Conservation (phyloP, 305 asterid genomes). For the Fraxinus nigra region DNA sequence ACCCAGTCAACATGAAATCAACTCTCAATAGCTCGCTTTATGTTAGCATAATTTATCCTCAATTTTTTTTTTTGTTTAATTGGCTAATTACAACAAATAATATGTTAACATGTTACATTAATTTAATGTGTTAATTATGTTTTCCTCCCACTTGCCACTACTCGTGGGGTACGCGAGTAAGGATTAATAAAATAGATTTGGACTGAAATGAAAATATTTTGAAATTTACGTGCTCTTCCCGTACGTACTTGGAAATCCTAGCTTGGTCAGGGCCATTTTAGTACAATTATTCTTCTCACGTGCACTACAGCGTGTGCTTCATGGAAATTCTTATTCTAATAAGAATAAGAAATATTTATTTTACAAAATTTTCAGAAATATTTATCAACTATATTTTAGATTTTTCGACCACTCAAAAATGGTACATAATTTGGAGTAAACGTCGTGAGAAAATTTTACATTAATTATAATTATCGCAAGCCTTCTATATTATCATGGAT, state of each 20-base stretch:
- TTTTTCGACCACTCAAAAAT: neutral
- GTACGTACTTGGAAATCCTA: neutral
- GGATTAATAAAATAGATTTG: neutral
- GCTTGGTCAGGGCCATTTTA: neutral
- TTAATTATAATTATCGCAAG: neutral
- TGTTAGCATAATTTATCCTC: neutral
- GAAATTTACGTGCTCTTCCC: neutral
- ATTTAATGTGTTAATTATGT: neutral
- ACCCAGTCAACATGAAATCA: no score
- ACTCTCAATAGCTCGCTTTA: neutral
- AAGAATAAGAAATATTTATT: no score
- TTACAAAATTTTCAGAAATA: neutral
- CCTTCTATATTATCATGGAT: neutral
- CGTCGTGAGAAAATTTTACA: neutral
- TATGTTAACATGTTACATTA: neutral
- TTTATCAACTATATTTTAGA: neutral
- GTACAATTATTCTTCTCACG: slow-evolving; percentile 19
- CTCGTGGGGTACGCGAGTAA: neutral
- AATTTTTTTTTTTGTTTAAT: neutral
- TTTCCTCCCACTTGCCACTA: neutral
- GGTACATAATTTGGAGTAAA: neutral
- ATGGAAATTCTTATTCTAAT: slow-evolving; percentile 1
- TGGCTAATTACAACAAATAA: neutral
- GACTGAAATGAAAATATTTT: neutral
- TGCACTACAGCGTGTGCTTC: slow-evolving; percentile 27